phyloP scores from a whole-genome alignment of 768 basidiomycete species.

The Rhizopogon roseolus region DNA sequence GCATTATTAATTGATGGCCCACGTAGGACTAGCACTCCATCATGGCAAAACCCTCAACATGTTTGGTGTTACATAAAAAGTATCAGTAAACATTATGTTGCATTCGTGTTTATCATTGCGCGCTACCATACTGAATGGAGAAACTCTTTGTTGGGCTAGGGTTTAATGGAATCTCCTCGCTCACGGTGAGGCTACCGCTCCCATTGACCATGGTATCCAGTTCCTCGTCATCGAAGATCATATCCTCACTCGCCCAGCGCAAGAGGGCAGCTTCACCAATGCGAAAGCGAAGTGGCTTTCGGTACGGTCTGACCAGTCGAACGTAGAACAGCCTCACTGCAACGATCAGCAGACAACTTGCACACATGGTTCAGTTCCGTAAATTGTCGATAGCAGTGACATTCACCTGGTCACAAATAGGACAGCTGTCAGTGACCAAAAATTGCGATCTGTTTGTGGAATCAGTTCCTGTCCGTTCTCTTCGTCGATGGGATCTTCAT shows the following conservation, averaged over 20 bases:
- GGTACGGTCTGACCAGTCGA: neutral
- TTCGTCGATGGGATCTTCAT: neutral
- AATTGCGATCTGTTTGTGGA: neutral
- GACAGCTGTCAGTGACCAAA: neutral
- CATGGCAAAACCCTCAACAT: too few species aligned
- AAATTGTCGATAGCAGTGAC: neutral
- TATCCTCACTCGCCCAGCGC: constrained; percentile 2
- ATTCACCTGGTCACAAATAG: neutral
- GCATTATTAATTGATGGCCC: too few species aligned
- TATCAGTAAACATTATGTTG: neutral
- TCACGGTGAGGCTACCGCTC: neutral
- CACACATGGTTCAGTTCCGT: neutral
- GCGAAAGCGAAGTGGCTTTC: neutral
- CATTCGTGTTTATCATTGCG: neutral
- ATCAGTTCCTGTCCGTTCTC: neutral
- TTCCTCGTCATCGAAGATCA: neutral
- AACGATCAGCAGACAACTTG: neutral
- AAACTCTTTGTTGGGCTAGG: constrained; percentile 2
- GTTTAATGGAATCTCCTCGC: constrained; percentile 3
- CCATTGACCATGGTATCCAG: neutral
- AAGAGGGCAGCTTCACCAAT: constrained; percentile 1
- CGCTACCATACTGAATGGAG: neutral
- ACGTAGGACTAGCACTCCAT: too few species aligned
- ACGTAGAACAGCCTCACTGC: neutral
- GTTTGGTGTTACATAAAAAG: too few species aligned